A percentile compares a stretch with the other conserved stretches of the same genome.
Evolutionary conservation across 257 asterid species (phyloP).

Genomic region (Schizonepeta tenuifolia): DNA sequence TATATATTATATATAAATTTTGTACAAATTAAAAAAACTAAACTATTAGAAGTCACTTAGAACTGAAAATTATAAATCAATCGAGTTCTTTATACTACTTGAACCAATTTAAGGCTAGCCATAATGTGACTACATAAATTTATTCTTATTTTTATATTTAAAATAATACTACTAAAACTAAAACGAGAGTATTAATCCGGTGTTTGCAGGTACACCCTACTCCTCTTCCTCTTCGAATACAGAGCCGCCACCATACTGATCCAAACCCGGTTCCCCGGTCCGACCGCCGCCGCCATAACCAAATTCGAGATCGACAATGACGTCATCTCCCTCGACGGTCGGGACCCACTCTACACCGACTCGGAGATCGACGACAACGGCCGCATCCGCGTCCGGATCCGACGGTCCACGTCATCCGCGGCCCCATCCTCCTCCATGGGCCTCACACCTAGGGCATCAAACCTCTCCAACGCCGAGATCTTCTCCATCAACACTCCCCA

Average conservation of each 20-base stretch:
- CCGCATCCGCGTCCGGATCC: conserved; percentile 60
- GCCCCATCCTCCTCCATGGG: conserved; percentile 60
- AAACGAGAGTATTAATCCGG: neutral
- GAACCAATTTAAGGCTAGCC: too few relatives aligned
- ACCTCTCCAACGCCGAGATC: conserved; percentile 64
- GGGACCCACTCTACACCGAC: conserved; percentile 73
- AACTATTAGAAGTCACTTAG: too few relatives aligned
- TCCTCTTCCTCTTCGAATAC: conserved; percentile 74
- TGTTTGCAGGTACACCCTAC: conserved; percentile 64
- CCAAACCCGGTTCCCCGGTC: conserved; percentile 63
- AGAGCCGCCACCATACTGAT: conserved; percentile 68
- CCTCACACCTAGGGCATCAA: conserved; percentile 66
- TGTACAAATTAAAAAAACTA: too few relatives aligned
- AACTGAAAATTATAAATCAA: too few relatives aligned
- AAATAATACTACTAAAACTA: too few relatives aligned
- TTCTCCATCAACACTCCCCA: conserved; percentile 64
- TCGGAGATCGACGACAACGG: conserved; percentile 62
- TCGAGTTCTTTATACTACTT: too few relatives aligned
- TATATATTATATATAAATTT: too few relatives aligned
- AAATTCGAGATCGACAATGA: conserved; percentile 62
- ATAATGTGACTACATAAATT: too few relatives aligned
- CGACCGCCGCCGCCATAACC: conserved; percentile 62
- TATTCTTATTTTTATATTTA: too few relatives aligned
- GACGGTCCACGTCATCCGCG: conserved; percentile 67
- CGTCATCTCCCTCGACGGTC: conserved; percentile 72